phyloP scores from a whole-genome alignment of 192 early-diverging fungal species.

The Chytriomyces hyalinus region DNA sequence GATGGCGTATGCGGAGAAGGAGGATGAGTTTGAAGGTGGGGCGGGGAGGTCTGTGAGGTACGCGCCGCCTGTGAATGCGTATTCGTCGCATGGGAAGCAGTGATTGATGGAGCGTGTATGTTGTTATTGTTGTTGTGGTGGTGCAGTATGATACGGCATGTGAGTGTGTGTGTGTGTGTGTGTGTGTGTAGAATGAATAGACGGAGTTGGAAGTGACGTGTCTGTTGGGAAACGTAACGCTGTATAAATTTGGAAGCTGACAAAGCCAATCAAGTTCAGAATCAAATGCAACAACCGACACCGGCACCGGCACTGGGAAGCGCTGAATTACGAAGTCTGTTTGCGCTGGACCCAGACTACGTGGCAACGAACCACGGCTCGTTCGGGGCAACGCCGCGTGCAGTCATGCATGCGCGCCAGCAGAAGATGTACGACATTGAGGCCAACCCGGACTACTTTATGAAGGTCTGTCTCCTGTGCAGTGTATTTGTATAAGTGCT shows the following conservation, averaged over 20 bases:
- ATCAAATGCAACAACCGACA: neutral
- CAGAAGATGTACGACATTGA: slow-evolving; percentile 41
- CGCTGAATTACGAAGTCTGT: neutral
- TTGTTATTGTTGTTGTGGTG: too few species aligned
- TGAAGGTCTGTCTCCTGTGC: slow-evolving; percentile 38
- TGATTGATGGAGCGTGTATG: neutral
- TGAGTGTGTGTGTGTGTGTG: too few species aligned
- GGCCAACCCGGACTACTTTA: slow-evolving; percentile 55
- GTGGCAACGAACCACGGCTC: slow-evolving; percentile 66
- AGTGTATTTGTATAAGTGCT: too few species aligned
- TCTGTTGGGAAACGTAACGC: too few species aligned
- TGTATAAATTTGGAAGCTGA: too few species aligned
- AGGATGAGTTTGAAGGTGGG: neutral
- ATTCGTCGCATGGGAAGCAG: too few species aligned
- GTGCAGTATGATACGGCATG: too few species aligned
- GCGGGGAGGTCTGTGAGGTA: too few species aligned
- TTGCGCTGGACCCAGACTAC: slow-evolving; percentile 6
- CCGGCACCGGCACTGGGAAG: slow-evolving; percentile 7
- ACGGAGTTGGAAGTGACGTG: too few species aligned
- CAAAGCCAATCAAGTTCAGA: too few species aligned
- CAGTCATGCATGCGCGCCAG: slow-evolving; percentile 31
- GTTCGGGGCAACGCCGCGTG: slow-evolving; percentile 53
- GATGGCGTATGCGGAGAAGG: neutral
- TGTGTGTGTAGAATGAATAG: too few species aligned
- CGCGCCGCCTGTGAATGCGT: too few species aligned